A percentile compares a stretch with the other conserved stretches of the same genome.
These are phyloP conservation scores for barley (Hordeum vulgare) DNA, from an alignment of 176 grass and related monocot genomes.

Conservation along the genomic window MorexV3_pseudomolecules_assembly NC_058522.1:362160861-362161360, in stretches of 20 bases:
- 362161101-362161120: background rate
- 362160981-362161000: background rate
- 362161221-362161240: background rate
- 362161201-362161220: constrained; percentile 97
- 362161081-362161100: background rate
- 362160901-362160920: background rate
- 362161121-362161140: background rate
- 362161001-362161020: background rate
- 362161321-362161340: background rate
- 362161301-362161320: background rate
- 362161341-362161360: background rate
- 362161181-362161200: constrained; percentile 66
- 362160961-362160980: background rate
- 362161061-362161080: background rate
- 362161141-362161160: background rate
- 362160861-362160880: background rate
- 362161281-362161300: background rate
- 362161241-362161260: background rate
- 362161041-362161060: background rate
- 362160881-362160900: background rate
- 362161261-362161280: background rate
- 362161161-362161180: background rate
- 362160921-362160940: background rate
- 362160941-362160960: background rate
- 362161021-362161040: background rate